Conservation (phyloP, 129 eudicot species). For the Pulicaria dysenterica region DNA sequence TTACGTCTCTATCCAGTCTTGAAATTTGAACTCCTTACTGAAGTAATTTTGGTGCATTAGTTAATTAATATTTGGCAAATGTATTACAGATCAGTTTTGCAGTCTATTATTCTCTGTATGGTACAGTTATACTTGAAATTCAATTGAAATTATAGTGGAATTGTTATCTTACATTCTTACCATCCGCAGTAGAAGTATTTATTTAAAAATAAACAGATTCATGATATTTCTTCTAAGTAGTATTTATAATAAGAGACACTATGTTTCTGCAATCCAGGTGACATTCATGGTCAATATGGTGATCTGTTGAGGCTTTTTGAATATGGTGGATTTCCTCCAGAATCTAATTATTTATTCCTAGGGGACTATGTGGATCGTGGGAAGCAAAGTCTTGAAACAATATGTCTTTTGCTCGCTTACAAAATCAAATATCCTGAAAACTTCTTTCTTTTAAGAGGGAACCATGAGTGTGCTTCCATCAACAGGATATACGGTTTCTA, state of each 20-base stretch:
- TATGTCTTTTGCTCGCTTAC: conserved; percentile 71
- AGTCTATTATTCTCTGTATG: neutral
- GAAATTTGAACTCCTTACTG: neutral
- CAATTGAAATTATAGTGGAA: too few species aligned
- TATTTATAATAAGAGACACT: neutral
- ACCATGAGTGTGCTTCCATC: conserved; percentile 76
- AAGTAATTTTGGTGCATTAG: neutral
- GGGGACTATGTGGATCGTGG: conserved; percentile 84
- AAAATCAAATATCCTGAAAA: conserved; percentile 75
- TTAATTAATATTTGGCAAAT: neutral
- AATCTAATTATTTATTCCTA: conserved; percentile 63
- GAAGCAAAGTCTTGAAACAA: conserved; percentile 71
- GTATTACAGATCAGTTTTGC: neutral
- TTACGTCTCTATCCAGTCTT: neutral
- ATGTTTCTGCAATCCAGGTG: conserved; percentile 45
- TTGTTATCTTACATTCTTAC: too few species aligned
- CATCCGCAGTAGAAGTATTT: too few species aligned
- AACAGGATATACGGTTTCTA: conserved; percentile 76
- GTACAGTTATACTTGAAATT: neutral
- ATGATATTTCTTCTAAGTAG: too few species aligned
- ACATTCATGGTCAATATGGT: conserved; percentile 77
- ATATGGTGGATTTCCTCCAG: conserved; percentile 74
- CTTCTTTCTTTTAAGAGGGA: conserved; percentile 68
- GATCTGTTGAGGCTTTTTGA: conserved; percentile 70
- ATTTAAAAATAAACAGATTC: too few species aligned